Evolutionary conservation across 352 stramenopile species (phyloP), one percentile per base, ranked within the genome.

Genomic region (Globisporangium nunn): DNA sequence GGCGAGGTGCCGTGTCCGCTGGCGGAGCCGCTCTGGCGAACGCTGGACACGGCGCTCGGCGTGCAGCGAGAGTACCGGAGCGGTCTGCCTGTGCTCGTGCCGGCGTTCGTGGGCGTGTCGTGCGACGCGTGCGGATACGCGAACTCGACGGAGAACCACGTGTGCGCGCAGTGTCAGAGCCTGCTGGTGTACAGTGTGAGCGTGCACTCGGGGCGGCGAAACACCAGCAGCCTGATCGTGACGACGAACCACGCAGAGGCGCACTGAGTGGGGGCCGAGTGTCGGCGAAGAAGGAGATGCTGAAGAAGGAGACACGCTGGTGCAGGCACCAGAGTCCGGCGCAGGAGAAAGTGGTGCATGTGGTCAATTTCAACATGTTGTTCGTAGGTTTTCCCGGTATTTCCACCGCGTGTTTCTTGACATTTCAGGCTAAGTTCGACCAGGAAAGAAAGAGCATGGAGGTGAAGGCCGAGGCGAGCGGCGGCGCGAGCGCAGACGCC

Each of bases 131-230:
- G 81, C 30, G 75, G 74, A 37, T 73, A 79, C 58, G 43, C 72
- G 12, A 85, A 85, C 57, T 62, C 71, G 15, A 73, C 64, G 10
- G 72, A 72, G n/a, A 71, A 46, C 23, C 71, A 73, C 51, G 45
- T 58, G 12, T 91, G 81, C 44, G 48, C 64, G 37, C 78, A 67
- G 33, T 91, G 81, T 59, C 72, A 78, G 29, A 78, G 67, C 39
- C 56, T 91, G 55, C 59, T 91, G 49, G 81, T 91, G 51, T 91
- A 87, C 67, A 87, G 75, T 56, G 67, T 88, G 23, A 70, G n/a
- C 50, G 72, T 88, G 40, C 78, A 88, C 61, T 88, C 78, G n/a
- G 78, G 75, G 2, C 66, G 70, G 37, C 70, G 78, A 58, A 81
- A 78, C 47, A 82, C 75, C 5, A 83, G 75, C 41, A 45, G 74